Evolutionary conservation across 352 stramenopile genomes (phyloP), one percentile per base, ranked within the genome.

Genomic region (Phytophthora podocarpi): DNA sequence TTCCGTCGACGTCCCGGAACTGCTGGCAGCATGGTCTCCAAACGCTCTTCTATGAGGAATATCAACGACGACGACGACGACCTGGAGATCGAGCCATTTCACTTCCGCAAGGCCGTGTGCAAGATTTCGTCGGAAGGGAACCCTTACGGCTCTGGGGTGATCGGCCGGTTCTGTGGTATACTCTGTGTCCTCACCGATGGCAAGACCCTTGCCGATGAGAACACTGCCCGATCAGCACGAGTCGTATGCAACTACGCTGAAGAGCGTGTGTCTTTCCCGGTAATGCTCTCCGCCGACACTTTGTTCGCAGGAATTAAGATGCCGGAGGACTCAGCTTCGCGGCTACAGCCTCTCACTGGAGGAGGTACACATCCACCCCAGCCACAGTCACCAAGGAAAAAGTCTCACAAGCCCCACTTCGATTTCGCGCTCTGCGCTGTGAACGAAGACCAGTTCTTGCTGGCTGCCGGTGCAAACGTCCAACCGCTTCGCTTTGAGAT

Each of bases 81-180:
- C 40, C 45, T 91, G 24, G 75, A 80, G 28, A 78, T 88, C 34
- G 82, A 91, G 60, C 74, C 52, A 16, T 91, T 88, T 27, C 48
- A 74, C 53, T 91, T 88, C 50, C 82, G 79, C 54, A 82, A 83
- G 28, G 79, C 79, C 2, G 75, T 88, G 36, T 85, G 67, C 36
- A 89, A 91, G 37, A 49, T 91, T 30, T 69, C 77, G 5, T 84
- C 75, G 5, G 42, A 65, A 12, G 71, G 39, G 1, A 86, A 87
- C 13, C 37, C 69, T 9, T 74, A 79, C 57, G 79, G 74, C 27
- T 78, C 79, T 0, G 79, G 75, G 0, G 59, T 88, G 1, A 52
- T 91, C 16, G 81, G 79, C 2, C 50, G 62, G 1, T 91, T 88
- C 52, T 72, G 65, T 16, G 59, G 67, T 20, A 62, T 74, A 11